Evolutionary conservation across 2,329 filamentous ascomycete species (phyloP).

Genomic region (Apiospora malaysiana): DNA sequence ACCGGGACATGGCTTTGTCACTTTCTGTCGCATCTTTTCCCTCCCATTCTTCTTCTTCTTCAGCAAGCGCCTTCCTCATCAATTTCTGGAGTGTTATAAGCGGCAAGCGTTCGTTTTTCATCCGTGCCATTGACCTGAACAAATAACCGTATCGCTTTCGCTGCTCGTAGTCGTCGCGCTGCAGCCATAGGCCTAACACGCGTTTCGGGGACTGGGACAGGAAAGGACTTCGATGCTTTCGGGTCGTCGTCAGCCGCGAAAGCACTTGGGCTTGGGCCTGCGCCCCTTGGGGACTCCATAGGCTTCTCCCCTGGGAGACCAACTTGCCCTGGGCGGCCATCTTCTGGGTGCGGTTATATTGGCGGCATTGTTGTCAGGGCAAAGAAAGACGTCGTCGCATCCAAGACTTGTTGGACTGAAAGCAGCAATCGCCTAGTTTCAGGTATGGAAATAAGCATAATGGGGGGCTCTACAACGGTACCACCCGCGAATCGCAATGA

Average conservation of each 20-base stretch:
- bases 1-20: constrained; percentile 30
- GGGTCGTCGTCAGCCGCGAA: constrained; percentile 11
- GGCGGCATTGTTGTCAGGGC: neutral
- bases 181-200: constrained; percentile 18
- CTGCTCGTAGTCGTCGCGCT: neutral
- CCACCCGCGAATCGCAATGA: neutral
- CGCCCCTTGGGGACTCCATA: neutral
- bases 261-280: neutral
- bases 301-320: neutral
- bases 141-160: constrained; percentile 22
- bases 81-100: constrained; percentile 35
- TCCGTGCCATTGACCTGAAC: constrained; percentile 22
- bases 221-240: neutral
- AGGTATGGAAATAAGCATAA: no score
- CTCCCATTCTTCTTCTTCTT: neutral
- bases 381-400: neutral
- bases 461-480: neutral
- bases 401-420: neutral
- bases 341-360: neutral
- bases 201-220: neutral
- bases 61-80: constrained; percentile 26
- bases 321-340: neutral
- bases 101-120: constrained; percentile 37
- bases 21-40: neutral
- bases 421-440: neutral